Percentiles rank a stretch among this genome's conserved stretches.
These are phyloP conservation scores for Sporisorium reilianum DNA, from an alignment of 1,284 basidiomycete genomes.

Conservation along the genomic window DNA sequence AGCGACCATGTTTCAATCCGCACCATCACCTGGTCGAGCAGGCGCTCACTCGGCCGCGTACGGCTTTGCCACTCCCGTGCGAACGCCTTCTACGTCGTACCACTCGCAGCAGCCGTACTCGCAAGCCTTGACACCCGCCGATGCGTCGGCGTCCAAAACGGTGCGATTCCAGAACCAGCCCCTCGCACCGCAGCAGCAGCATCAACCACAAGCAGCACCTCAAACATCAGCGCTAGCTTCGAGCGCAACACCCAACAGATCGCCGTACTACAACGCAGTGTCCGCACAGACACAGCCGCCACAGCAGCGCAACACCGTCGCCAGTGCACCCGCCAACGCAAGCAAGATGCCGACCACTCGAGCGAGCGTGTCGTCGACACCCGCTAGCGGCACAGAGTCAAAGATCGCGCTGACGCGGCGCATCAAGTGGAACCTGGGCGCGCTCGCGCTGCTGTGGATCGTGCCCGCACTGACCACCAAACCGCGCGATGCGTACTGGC, in stretches of 20 bases:
- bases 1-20: constrained; percentile 15
- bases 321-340: background rate
- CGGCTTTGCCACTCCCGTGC: constrained; percentile 35
- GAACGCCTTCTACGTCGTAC: constrained; percentile 26
- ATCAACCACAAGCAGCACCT: constrained; percentile 5
- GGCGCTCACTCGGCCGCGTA: constrained; percentile 11
- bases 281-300: constrained; percentile 14
- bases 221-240: background rate
- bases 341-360: background rate
- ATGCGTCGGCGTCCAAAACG: constrained; percentile 22
- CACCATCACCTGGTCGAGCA: constrained; percentile 8
- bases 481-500: constrained; percentile 39
- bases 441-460: constrained; percentile 39
- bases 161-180: constrained; percentile 46
- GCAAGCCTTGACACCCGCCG: constrained; percentile 26
- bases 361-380: background rate
- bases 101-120: constrained; percentile 17
- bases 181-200: constrained; percentile 21
- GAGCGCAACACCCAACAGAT: constrained; percentile 14
- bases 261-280: constrained; percentile 16
- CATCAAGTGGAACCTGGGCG: constrained; percentile 38
- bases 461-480: constrained; percentile 22
- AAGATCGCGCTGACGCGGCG: constrained; percentile 15
- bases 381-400: constrained; percentile 7
- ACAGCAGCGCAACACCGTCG: background rate